Percentiles rank a stretch among this genome's conserved stretches.
These are phyloP conservation scores for Musa itinerans DNA, from an alignment of 176 grass and related monocot genomes.

Conservation along the genomic window DNA sequence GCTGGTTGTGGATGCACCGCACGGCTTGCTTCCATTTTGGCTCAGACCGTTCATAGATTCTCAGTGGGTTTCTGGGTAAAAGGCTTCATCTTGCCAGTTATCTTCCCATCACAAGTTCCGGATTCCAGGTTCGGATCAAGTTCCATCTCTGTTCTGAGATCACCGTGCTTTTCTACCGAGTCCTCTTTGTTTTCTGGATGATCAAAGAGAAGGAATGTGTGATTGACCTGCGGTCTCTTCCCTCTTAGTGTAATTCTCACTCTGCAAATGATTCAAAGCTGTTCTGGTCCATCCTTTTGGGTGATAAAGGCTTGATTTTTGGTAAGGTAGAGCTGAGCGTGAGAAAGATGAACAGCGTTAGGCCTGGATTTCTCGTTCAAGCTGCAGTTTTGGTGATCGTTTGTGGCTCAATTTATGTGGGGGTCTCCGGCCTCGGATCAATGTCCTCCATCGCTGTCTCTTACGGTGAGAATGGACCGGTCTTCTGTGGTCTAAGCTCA, in stretches of 20 bases:
- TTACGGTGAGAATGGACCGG: conserved; percentile 87
- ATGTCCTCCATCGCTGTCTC: conserved; percentile 94
- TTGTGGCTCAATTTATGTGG: conserved; percentile 12
- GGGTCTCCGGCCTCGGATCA: conserved; percentile 56
- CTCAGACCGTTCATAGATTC: neutral
- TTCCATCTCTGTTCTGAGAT: neutral
- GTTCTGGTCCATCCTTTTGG: neutral
- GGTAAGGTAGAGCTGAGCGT: neutral
- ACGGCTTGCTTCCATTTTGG: neutral
- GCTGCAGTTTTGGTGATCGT: conserved; percentile 25
- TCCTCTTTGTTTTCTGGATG: neutral
- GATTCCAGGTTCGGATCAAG: neutral
- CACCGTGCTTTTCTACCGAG: neutral
- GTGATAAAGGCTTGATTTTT: too few species aligned
- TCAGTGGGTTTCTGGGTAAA: neutral
- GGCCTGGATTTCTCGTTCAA: neutral
- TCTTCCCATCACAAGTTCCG: neutral
- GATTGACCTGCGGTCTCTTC: neutral
- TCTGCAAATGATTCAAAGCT: neutral
- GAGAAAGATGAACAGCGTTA: conserved; percentile 19
- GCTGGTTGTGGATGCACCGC: neutral
- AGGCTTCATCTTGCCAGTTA: neutral
- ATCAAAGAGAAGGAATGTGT: neutral
- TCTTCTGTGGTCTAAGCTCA: conserved; percentile 77
- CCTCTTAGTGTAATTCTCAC: neutral